These are phyloP conservation scores for Centaurea solstitialis DNA, from an alignment of 129 eudicot species.

Conservation along the genomic window DNA sequence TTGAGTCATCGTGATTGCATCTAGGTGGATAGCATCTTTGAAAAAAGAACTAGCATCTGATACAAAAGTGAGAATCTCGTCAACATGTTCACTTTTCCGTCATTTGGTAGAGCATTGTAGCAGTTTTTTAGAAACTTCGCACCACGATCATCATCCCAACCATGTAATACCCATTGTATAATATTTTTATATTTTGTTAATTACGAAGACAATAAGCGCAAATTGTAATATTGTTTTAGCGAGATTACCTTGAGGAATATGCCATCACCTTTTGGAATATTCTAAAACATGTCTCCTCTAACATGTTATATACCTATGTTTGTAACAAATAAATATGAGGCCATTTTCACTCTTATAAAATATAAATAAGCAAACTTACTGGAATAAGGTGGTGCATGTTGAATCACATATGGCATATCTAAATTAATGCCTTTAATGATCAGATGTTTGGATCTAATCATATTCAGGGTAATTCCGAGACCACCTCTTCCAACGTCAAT, in stretches of 20 bases:
- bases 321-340: too few species aligned
- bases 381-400: conserved; percentile 21
- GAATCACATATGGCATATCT: conserved; percentile 38
- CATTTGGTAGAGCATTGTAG: conserved; percentile 36
- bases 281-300: conserved; percentile 47
- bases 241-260: conserved; percentile 51
- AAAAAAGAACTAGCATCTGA: conserved; percentile 9
- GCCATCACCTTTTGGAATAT: conserved; percentile 45
- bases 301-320: conserved; percentile 36
- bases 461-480: conserved; percentile 28
- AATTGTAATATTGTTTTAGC: too few species aligned
- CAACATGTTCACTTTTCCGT: conserved; percentile 54
- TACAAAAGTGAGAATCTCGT: conserved; percentile 19
- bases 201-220: too few species aligned
- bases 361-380: conserved; percentile 7
- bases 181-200: too few species aligned
- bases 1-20: conserved; percentile 30
- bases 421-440: conserved; percentile 34
- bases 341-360: too few species aligned
- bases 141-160: conserved; percentile 47
- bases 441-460: conserved; percentile 26
- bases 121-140: conserved; percentile 43
- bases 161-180: conserved; percentile 47
- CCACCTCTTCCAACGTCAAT: conserved; percentile 49
- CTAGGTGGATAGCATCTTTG: neutral